Percentiles rank a stretch among this genome's conserved stretches.
Conservation (phyloP, 805 yeast species). For the Metschnikowia anglica region DNA sequence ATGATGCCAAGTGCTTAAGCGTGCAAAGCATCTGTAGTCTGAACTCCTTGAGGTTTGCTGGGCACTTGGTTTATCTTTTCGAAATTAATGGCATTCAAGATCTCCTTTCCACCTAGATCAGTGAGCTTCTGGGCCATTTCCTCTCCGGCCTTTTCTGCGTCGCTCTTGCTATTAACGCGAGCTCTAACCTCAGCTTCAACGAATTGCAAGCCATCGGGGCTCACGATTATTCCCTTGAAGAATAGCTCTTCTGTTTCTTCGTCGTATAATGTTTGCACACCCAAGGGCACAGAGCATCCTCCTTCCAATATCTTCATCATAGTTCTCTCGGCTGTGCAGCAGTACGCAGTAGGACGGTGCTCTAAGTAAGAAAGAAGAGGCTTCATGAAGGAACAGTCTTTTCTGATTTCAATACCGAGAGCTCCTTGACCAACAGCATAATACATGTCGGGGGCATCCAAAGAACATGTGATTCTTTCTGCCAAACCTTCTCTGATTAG, state of each 20-base stretch:
- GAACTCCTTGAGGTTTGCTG: not conserved
- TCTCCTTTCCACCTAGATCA: slow-evolving; percentile 76
- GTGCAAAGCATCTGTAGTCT: not conserved
- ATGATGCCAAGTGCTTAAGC: slow-evolving; percentile 1
- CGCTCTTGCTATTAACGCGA: slow-evolving; percentile 46
- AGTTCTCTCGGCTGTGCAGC: slow-evolving; percentile 87
- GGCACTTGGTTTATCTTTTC: slow-evolving; percentile 54
- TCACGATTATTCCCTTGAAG: slow-evolving; percentile 72
- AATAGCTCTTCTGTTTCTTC: slow-evolving; percentile 43
- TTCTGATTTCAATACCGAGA: slow-evolving; percentile 84
- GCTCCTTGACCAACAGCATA: slow-evolving; percentile 99
- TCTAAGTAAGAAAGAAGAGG: slow-evolving; percentile 63
- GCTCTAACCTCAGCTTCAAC: slow-evolving; percentile 56
- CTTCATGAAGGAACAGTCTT: slow-evolving; percentile 58
- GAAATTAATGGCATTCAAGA: slow-evolving; percentile 76
- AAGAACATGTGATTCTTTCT: slow-evolving; percentile 69
- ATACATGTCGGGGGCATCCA: slow-evolving; percentile 78
- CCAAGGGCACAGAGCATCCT: slow-evolving; percentile 97
- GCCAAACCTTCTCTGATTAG: slow-evolving; percentile 68
- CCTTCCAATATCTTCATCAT: slow-evolving; percentile 89
- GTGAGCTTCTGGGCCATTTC: slow-evolving; percentile 66
- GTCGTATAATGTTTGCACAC: slow-evolving; percentile 66
- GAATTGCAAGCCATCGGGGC: slow-evolving; percentile 73
- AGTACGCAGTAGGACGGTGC: slow-evolving; percentile 61
- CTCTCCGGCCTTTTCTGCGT: slow-evolving; percentile 70